Evolutionary conservation across 805 yeast species (phyloP).

Genomic region (Ogataea siamensis): DNA sequence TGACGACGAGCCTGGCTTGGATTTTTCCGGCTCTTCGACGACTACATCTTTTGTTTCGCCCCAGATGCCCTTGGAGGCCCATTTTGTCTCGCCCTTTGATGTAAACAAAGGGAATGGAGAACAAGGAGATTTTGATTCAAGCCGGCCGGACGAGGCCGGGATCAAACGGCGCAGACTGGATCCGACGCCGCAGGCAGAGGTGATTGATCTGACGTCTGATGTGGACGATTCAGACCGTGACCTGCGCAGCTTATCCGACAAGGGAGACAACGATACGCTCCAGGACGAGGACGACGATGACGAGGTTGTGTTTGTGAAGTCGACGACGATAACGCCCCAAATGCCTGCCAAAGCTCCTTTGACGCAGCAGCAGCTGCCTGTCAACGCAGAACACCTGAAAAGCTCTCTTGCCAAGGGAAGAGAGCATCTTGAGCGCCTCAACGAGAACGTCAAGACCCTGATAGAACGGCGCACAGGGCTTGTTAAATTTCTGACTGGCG

Average conservation of each 20-base stretch:
- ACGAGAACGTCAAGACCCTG: slow-evolving; percentile 7
- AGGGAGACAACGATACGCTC: neutral
- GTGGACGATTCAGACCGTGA: slow-evolving; percentile 7
- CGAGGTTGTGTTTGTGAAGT: slow-evolving; percentile 16
- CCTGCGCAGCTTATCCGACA: neutral
- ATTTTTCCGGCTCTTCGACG: neutral
- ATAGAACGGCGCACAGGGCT: slow-evolving; percentile 14
- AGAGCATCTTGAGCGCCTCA: slow-evolving; percentile 6
- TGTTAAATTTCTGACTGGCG: slow-evolving; percentile 12
- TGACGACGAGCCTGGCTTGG: neutral
- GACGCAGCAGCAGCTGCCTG: neutral
- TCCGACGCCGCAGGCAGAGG: slow-evolving; percentile 1
- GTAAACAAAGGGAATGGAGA: neutral
- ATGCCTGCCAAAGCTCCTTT: too few species aligned
- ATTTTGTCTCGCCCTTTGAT: slow-evolving; percentile 1
- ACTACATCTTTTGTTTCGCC: slow-evolving; percentile 1
- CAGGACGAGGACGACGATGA: slow-evolving; percentile 9
- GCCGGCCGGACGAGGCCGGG: too few species aligned
- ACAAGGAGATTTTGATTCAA: too few species aligned
- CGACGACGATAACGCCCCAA: slow-evolving; percentile 12
- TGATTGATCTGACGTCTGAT: slow-evolving; percentile 21
- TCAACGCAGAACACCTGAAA: slow-evolving; percentile 3
- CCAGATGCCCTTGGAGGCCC: neutral
- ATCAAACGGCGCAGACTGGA: slow-evolving; percentile 1
- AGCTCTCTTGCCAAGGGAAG: slow-evolving; percentile 11